Evolutionary conservation across 305 asterid genomes (phyloP).

Genomic region (Solanum hybrid): DNA sequence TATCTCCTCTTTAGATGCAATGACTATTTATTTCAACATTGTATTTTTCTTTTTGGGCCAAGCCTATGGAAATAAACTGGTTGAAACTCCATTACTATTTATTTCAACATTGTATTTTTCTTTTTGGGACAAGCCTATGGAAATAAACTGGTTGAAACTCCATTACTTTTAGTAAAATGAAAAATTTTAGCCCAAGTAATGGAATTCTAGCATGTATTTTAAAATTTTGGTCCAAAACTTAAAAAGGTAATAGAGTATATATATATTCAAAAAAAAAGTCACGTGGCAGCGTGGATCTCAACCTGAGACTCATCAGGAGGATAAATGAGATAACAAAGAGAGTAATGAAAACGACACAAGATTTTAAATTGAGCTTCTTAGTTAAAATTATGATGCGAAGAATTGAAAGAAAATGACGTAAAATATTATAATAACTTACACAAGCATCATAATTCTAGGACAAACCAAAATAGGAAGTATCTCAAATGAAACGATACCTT

Average conservation of each 20-base stretch:
- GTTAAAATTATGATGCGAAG: not conserved
- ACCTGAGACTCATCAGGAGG: not conserved
- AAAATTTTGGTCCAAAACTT: too few relatives aligned
- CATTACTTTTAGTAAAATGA: too few relatives aligned
- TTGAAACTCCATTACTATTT: too few relatives aligned
- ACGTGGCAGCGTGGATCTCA: too few relatives aligned
- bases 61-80: not conserved
- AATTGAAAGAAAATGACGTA: not conserved
- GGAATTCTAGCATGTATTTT: too few relatives aligned
- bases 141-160: too few relatives aligned
- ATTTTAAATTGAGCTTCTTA: not conserved
- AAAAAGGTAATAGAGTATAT: too few relatives aligned
- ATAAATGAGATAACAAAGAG: not conserved
- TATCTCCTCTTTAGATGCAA: not conserved
- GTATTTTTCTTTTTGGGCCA: not conserved
- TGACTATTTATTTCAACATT: not conserved
- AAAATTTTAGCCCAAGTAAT: too few relatives aligned
- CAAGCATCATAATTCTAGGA: not conserved
- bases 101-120: too few relatives aligned
- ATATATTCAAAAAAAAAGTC: too few relatives aligned
- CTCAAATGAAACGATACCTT: not conserved
- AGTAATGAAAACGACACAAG: not conserved
- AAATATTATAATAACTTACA: too few relatives aligned
- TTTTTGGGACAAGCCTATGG: too few relatives aligned
- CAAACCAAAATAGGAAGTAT: fast-evolving